Conservation (phyloP, 148 eudicot species). For the Chenopodium formosanum region DNA sequence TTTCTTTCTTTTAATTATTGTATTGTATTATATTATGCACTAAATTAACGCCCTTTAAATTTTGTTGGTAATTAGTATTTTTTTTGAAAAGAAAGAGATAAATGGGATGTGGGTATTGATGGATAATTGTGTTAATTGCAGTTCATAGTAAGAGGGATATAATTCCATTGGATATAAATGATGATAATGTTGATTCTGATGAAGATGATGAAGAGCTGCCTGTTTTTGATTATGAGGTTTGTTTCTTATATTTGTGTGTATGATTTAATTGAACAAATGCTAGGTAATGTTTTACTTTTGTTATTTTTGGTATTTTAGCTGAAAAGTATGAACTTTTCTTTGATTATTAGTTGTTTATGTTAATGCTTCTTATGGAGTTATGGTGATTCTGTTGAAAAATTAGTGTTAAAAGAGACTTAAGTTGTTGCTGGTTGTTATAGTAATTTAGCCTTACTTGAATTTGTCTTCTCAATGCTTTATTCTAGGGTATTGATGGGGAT, state of each 20-base stretch:
- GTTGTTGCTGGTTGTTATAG: neutral
- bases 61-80: neutral
- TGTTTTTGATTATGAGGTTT: conserved; percentile 75
- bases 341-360: neutral
- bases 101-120: conserved; percentile 1
- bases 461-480: neutral
- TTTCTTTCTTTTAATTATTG: neutral
- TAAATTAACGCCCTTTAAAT: neutral
- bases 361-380: neutral
- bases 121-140: conserved; percentile 26
- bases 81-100: neutral
- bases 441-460: conserved; percentile 11
- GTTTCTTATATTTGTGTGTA: neutral
- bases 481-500: conserved; percentile 44
- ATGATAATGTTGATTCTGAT: conserved; percentile 60
- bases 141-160: conserved; percentile 95
- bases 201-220: conserved; percentile 63
- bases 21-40: neutral
- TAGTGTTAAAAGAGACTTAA: neutral
- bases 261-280: neutral
- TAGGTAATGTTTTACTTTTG: neutral
- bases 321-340: neutral
- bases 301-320: neutral
- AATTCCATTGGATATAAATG: conserved; percentile 67
- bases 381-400: neutral